These are phyloP conservation scores for Paecilomyces dactylethromorphus DNA, from an alignment of 2,329 filamentous ascomycete genomes.

Conservation along the genomic window DNA sequence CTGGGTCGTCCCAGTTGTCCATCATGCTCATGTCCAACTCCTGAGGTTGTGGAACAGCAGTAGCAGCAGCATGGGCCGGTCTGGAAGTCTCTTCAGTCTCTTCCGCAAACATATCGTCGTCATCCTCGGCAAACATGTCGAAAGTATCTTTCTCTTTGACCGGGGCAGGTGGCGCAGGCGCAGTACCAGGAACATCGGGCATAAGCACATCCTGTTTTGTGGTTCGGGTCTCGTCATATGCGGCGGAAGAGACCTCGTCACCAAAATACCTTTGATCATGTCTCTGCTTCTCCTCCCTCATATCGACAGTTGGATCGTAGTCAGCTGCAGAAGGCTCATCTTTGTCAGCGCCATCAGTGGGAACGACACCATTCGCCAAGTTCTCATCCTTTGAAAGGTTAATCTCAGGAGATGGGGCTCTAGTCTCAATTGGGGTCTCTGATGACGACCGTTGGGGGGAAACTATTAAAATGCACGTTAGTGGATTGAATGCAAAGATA, in stretches of 20 bases:
- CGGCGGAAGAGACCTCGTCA: slow-evolving; percentile 47
- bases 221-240: slow-evolving; percentile 54
- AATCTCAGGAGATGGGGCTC: slow-evolving; percentile 51
- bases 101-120: slow-evolving; percentile 87
- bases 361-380: slow-evolving; percentile 50
- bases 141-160: slow-evolving; percentile 47
- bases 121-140: slow-evolving; percentile 57
- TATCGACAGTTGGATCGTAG: slow-evolving; percentile 83
- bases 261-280: slow-evolving; percentile 60
- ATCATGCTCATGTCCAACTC: slow-evolving; percentile 67
- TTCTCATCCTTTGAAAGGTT: slow-evolving; percentile 61
- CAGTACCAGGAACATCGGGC: slow-evolving; percentile 31
- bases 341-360: slow-evolving; percentile 42
- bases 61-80: slow-evolving; percentile 42
- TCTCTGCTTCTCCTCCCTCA: slow-evolving; percentile 72
- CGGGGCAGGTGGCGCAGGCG: slow-evolving; percentile 28
- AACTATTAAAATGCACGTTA: slow-evolving; percentile 27
- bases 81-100: slow-evolving; percentile 51
- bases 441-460: slow-evolving; percentile 36
- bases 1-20: slow-evolving; percentile 87
- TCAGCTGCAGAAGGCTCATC: slow-evolving; percentile 87
- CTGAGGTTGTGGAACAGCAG: slow-evolving; percentile 46
- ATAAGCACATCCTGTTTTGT: slow-evolving; percentile 47
- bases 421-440: slow-evolving; percentile 42
- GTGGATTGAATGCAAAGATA: slow-evolving; percentile 17